A percentile compares a stretch with the other conserved stretches of the same genome.
Evolutionary conservation across 2,329 filamentous ascomycete species (phyloP).

Genomic region (Aspergillus pseudotamarii): DNA sequence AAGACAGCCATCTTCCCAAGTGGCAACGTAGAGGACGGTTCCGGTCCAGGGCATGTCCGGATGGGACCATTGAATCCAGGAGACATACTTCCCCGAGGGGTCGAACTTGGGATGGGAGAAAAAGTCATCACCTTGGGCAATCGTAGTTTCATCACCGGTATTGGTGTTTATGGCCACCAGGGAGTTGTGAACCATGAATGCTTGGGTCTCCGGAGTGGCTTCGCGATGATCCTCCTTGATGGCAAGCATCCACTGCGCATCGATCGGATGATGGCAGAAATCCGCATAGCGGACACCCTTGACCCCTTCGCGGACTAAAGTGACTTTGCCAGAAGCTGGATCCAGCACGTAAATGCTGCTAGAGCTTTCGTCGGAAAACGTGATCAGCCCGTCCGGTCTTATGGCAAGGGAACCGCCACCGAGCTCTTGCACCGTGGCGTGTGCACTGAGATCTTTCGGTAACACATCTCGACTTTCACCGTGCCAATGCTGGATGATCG

Average conservation of each 20-base stretch:
- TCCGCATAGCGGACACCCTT: constrained; percentile 44
- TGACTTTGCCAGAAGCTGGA: constrained; percentile 39
- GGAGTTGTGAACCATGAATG: constrained; percentile 30
- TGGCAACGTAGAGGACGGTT: constrained; percentile 48
- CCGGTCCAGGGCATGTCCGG: constrained; percentile 57
- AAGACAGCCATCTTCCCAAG: constrained; percentile 44
- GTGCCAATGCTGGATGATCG: constrained; percentile 48
- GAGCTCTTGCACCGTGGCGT: constrained; percentile 56
- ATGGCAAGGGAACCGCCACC: constrained; percentile 53
- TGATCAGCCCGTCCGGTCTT: constrained; percentile 41
- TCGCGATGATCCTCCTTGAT: constrained; percentile 56
- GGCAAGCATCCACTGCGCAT: constrained; percentile 50
- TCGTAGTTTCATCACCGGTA: constrained; percentile 36
- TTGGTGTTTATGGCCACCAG: constrained; percentile 34
- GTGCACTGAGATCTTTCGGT: constrained; percentile 47
- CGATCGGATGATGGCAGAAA: constrained; percentile 46
- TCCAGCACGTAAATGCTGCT: constrained; percentile 49
- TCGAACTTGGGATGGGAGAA: constrained; percentile 56
- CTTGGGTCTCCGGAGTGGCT: constrained; percentile 20
- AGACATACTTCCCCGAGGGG: constrained; percentile 48
- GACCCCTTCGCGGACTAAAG: constrained; percentile 32
- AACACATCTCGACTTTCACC: constrained; percentile 45
- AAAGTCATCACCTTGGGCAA: constrained; percentile 55
- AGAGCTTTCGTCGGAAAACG: constrained; percentile 51
- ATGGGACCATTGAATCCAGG: constrained; percentile 60